These are phyloP conservation scores for Pythium sp. DNA, from an alignment of 352 stramenopile genomes.

Conservation along the genomic window DNA sequence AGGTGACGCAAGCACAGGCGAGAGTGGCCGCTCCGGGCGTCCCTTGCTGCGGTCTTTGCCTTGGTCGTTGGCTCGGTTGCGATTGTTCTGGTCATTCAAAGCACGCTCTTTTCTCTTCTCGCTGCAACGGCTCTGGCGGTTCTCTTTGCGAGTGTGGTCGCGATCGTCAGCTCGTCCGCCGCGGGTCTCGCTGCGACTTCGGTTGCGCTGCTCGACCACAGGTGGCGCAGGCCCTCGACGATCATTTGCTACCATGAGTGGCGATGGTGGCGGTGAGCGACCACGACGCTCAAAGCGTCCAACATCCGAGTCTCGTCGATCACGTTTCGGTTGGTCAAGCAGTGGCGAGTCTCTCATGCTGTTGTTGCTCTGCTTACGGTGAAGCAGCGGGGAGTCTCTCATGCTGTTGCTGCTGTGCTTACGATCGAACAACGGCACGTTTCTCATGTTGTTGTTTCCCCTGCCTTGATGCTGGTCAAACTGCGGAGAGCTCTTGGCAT, in stretches of 20 bases:
- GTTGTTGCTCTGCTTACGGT: neutral
- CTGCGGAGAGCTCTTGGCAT: slow-evolving; percentile 1
- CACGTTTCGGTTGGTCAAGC: neutral
- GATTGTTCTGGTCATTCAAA: slow-evolving; percentile 36
- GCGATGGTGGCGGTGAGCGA: slow-evolving; percentile 30
- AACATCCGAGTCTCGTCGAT: slow-evolving; percentile 11
- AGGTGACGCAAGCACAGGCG: slow-evolving; percentile 5
- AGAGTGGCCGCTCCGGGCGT: neutral
- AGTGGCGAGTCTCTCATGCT: slow-evolving; percentile 1
- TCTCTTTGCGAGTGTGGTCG: slow-evolving; percentile 5
- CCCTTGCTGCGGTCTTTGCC: slow-evolving; percentile 17
- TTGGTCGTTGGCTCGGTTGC: slow-evolving; percentile 28
- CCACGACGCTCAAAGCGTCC: slow-evolving; percentile 5
- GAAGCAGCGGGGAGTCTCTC: neutral
- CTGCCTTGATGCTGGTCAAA: neutral
- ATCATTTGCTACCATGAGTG: slow-evolving; percentile 19
- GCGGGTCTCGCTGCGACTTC: slow-evolving; percentile 8
- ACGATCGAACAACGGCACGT: slow-evolving; percentile 4
- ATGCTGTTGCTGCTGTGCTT: neutral
- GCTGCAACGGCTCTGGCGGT: slow-evolving; percentile 8
- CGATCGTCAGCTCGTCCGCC: slow-evolving; percentile 8
- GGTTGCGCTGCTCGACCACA: slow-evolving; percentile 9
- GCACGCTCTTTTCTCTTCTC: slow-evolving; percentile 25
- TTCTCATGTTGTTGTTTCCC: neutral
- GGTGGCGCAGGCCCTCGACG: neutral